phyloP scores from a whole-genome alignment of 169 alveolate genomes.

The Eimeria praecox region DNA sequence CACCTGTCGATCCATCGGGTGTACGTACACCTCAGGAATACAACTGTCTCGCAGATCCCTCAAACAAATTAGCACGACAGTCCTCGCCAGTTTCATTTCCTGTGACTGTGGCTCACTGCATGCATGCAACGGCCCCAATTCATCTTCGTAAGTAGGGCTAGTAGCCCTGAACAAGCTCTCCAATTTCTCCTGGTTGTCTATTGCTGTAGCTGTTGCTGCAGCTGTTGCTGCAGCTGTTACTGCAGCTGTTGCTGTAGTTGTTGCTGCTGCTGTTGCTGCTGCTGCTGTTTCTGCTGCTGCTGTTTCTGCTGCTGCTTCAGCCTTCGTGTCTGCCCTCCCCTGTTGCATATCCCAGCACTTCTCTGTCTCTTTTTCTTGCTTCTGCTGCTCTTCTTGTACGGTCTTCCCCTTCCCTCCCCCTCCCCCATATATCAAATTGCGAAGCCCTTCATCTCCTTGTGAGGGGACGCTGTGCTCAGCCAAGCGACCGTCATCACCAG shows the following conservation, averaged over 20 bases:
- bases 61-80: constrained; percentile 57
- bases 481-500: no score
- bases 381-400: background rate
- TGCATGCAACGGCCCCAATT: no score
- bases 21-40: constrained; percentile 47
- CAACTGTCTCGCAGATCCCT: constrained; percentile 72
- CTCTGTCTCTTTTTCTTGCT: background rate
- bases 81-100: constrained; percentile 39
- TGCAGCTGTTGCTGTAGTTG: background rate
- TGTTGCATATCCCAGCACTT: background rate
- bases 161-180: no score
- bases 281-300: constrained; percentile 9
- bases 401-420: background rate
- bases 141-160: no score
- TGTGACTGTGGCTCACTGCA: background rate
- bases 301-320: background rate
- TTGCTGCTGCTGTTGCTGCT: background rate
- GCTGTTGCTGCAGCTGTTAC: background rate
- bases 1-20: background rate
- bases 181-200: no score
- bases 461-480: no score
- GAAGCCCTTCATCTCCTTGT: background rate
- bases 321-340: background rate
- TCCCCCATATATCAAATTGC: no score
- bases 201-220: no score